These are phyloP conservation scores for Coniosporium tulheliwenetii DNA, from an alignment of 2,329 filamentous ascomycete genomes.

Conservation along the genomic window DNA sequence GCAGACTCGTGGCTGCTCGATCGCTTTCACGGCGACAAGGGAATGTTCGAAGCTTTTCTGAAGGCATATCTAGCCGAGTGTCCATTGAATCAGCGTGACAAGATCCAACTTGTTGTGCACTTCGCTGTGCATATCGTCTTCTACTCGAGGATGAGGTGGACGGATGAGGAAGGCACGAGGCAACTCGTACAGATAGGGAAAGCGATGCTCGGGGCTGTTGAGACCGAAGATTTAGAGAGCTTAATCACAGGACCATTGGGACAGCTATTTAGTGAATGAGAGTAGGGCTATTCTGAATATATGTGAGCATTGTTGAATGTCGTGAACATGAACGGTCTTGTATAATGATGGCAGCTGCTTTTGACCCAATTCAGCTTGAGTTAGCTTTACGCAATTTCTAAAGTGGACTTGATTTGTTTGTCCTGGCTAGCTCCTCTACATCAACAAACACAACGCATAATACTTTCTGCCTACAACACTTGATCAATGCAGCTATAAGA, in stretches of 20 bases:
- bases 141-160: not conserved
- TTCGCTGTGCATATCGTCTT: not conserved
- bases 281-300: not conserved
- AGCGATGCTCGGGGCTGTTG: not conserved
- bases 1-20: constrained; percentile 21
- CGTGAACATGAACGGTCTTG: not conserved
- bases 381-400: no score
- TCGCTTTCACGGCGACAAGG: constrained; percentile 4
- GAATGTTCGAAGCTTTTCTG: no score
- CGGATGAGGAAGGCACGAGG: not conserved
- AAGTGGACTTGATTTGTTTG: no score
- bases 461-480: no score
- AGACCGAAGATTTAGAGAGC: not conserved
- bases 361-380: no score
- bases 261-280: not conserved
- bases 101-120: not conserved
- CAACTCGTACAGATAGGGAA: not conserved
- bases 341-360: no score
- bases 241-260: not conserved
- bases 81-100: not conserved
- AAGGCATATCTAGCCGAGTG: not conserved
- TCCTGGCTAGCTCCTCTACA: no score
- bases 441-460: no score
- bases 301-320: not conserved
- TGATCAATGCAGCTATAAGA: no score